Evolutionary conservation across 1,284 basidiomycete genomes (phyloP).

Genomic region (Ceratobasidium sp.): DNA sequence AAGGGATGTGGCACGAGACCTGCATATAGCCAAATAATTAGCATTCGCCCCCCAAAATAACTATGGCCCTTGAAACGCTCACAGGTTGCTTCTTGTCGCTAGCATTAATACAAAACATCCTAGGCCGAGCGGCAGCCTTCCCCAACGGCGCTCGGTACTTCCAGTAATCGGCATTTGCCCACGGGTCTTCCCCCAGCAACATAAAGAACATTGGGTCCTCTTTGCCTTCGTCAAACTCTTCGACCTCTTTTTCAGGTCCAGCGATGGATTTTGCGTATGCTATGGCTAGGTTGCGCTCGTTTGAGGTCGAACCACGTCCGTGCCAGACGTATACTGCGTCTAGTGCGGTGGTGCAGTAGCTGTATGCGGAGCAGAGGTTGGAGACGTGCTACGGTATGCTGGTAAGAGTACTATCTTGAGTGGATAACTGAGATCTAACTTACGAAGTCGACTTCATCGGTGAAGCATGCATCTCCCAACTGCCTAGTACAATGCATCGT

Average conservation of each 20-base stretch:
- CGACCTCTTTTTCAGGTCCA: slow-evolving; percentile 58
- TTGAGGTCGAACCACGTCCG: slow-evolving; percentile 71
- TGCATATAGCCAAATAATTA: slow-evolving; percentile 9
- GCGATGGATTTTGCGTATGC: slow-evolving; percentile 69
- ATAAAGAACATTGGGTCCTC: slow-evolving; percentile 85
- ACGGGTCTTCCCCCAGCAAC: slow-evolving; percentile 77
- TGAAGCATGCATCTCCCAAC: slow-evolving; percentile 65
- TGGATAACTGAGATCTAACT: slow-evolving; percentile 51
- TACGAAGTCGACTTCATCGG: slow-evolving; percentile 82
- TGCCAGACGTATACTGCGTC: slow-evolving; percentile 82
- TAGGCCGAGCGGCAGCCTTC: slow-evolving; percentile 21
- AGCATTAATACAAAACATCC: slow-evolving; percentile 61
- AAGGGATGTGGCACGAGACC: slow-evolving; percentile 36
- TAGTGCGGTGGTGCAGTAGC: slow-evolving; percentile 77
- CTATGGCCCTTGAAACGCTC: slow-evolving; percentile 43
- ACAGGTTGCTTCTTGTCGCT: slow-evolving; percentile 60
- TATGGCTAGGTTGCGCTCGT: slow-evolving; percentile 71
- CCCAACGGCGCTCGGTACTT: slow-evolving; percentile 74
- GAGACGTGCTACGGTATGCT: slow-evolving; percentile 64
- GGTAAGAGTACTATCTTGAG: neutral
- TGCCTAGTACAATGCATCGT: slow-evolving; percentile 79
- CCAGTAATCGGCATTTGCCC: slow-evolving; percentile 83
- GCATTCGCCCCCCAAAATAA: slow-evolving; percentile 54
- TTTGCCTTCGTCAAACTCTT: slow-evolving; percentile 70
- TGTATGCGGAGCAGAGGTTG: slow-evolving; percentile 83